These are phyloP conservation scores for Fusarium coffeatum DNA, from an alignment of 2,329 filamentous ascomycete species.

Conservation along the genomic window DNA sequence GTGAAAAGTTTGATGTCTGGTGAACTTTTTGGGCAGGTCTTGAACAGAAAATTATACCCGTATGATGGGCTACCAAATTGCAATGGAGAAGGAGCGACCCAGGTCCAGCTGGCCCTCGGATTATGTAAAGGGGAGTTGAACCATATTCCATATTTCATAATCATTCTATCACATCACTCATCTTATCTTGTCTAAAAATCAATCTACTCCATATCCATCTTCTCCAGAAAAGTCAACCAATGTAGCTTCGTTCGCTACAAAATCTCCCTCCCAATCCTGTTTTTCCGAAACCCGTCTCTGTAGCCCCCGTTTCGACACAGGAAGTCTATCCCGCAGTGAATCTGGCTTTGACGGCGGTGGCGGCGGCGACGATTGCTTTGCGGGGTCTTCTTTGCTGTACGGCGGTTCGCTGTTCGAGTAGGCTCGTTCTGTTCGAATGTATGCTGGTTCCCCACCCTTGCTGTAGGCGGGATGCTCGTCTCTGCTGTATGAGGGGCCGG, in stretches of 20 bases:
- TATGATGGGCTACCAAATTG: too few species aligned
- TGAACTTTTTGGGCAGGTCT: neutral
- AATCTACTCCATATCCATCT: slow-evolving; percentile 30
- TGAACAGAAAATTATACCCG: rapidly evolving
- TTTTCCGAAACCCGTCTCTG: slow-evolving; percentile 25
- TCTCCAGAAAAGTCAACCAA: slow-evolving; percentile 36
- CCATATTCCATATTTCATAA: slow-evolving; percentile 22
- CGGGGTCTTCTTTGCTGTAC: slow-evolving; percentile 4
- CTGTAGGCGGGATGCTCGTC: slow-evolving; percentile 11
- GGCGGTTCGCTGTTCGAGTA: slow-evolving; percentile 2
- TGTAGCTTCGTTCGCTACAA: slow-evolving; percentile 35
- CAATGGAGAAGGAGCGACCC: neutral
- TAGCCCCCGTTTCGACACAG: slow-evolving; percentile 27
- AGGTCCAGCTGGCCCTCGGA: neutral
- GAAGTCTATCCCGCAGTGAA: slow-evolving; percentile 16
- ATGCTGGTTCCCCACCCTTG: slow-evolving; percentile 6
- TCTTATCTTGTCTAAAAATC: slow-evolving; percentile 17
- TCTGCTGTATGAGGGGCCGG: slow-evolving; percentile 17
- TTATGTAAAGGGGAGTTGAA: neutral
- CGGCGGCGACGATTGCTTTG: neutral
- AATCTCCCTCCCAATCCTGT: slow-evolving; percentile 32
- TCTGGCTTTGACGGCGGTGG: slow-evolving; percentile 6
- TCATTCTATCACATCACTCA: slow-evolving; percentile 14
- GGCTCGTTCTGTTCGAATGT: slow-evolving; percentile 8
- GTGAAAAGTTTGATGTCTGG: neutral